A percentile compares a stretch with the other conserved stretches of the same genome.
These are phyloP conservation scores for Ogataea paraovalis DNA, from an alignment of 805 yeast genomes.

Conservation along the genomic window DNA sequence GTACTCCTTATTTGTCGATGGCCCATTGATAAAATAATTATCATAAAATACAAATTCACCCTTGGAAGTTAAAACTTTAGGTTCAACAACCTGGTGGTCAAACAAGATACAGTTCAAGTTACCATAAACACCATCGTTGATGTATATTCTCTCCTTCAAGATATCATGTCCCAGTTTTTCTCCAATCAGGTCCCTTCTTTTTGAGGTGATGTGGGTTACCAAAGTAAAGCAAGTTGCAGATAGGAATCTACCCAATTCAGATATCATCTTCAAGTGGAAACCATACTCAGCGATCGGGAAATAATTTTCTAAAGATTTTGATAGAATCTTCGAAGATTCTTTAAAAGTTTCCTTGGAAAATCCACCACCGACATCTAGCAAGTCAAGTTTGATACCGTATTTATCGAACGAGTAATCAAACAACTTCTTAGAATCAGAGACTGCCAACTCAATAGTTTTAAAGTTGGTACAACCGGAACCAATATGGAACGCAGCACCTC, in stretches of 20 bases:
- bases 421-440: constrained; percentile 61
- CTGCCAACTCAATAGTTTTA: constrained; percentile 62
- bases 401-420: constrained; percentile 52
- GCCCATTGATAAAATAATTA: constrained; percentile 9
- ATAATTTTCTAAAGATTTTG: constrained; percentile 46
- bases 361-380: constrained; percentile 90
- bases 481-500: constrained; percentile 91
- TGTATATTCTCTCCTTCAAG: constrained; percentile 66
- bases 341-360: constrained; percentile 61
- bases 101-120: constrained; percentile 90
- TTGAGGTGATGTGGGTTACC: constrained; percentile 83
- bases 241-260: constrained; percentile 93
- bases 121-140: constrained; percentile 95
- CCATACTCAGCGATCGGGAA: constrained; percentile 47
- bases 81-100: constrained; percentile 82
- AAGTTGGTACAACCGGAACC: constrained; percentile 90
- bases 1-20: constrained; percentile 28
- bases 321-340: constrained; percentile 54
- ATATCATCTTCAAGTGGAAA: constrained; percentile 50
- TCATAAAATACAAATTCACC: constrained; percentile 32
- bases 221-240: constrained; percentile 82
- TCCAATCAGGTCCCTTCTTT: constrained; percentile 39
- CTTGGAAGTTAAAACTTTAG: constrained; percentile 59
- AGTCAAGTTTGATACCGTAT: constrained; percentile 43
- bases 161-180: constrained; percentile 1